Conservation (phyloP, 495 filamentous ascomycete species). For the Xylaria intraflava region DNA sequence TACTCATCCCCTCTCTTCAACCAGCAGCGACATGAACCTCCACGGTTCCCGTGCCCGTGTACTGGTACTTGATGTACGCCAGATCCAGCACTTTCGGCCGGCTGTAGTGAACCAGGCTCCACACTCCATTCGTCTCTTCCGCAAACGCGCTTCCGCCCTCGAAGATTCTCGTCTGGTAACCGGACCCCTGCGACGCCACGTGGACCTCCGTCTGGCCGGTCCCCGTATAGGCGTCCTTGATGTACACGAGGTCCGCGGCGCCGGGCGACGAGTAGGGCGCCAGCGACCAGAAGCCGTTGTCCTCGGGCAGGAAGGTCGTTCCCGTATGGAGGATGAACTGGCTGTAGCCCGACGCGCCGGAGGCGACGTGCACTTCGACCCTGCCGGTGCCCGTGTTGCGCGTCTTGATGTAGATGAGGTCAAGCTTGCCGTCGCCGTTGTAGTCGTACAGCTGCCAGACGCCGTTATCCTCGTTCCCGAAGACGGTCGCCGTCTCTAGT, state of each 20-base stretch:
- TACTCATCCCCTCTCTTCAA: not conserved
- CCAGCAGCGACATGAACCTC: constrained; percentile 9
- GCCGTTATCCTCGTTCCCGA: constrained; percentile 4
- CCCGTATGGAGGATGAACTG: not conserved
- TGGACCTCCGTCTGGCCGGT: not conserved
- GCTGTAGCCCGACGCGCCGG: constrained; percentile 1
- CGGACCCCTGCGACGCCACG: not conserved
- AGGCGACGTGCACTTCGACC: constrained; percentile 4
- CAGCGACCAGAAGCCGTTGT: constrained; percentile 5
- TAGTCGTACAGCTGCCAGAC: constrained; percentile 7
- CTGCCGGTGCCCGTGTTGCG: not conserved
- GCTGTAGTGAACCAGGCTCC: not conserved
- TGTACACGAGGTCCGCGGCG: constrained; percentile 2
- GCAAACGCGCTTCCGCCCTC: not conserved
- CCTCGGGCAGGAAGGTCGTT: not conserved
- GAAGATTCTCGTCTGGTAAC: not conserved
- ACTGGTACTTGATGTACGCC: constrained; percentile 3
- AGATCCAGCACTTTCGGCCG: not conserved
- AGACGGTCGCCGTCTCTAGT: constrained; percentile 1
- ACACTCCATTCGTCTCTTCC: constrained; percentile 2
- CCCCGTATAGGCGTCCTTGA: not conserved
- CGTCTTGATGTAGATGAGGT: constrained; percentile 9
- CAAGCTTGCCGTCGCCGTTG: not conserved
- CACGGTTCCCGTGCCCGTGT: not conserved
- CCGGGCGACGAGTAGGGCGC: not conserved